Percentiles rank a stretch among this genome's conserved stretches.
Conservation (phyloP, 306 rosid species). For the Cucurbita moschata region DNA sequence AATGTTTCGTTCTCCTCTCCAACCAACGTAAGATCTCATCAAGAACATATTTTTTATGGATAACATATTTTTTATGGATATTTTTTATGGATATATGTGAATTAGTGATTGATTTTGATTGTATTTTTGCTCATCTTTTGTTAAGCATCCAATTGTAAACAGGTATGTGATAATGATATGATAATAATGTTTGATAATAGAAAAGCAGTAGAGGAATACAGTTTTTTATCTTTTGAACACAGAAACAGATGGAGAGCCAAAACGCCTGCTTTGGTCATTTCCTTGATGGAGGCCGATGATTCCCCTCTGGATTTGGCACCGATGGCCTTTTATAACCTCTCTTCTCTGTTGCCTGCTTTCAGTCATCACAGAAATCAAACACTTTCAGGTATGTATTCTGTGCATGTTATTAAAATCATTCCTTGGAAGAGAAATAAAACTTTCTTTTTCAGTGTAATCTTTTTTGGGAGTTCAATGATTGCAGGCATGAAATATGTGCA, state of each 20-base stretch:
- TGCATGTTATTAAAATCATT: neutral
- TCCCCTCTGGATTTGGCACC: slow-evolving; percentile 74
- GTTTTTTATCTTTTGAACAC: neutral
- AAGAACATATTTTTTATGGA: too few species aligned
- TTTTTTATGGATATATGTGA: too few species aligned
- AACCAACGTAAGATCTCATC: too few species aligned
- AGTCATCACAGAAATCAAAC: neutral
- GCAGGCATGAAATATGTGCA: too few species aligned
- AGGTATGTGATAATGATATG: neutral
- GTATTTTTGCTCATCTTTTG: neutral
- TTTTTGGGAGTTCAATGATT: too few species aligned
- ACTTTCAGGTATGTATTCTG: neutral
- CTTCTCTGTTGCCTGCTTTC: slow-evolving; percentile 36
- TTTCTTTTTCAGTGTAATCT: too few species aligned
- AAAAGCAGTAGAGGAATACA: neutral
- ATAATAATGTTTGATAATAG: neutral
- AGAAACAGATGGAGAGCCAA: neutral
- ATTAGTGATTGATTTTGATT: too few species aligned
- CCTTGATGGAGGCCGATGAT: slow-evolving; percentile 53
- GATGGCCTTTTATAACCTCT: slow-evolving; percentile 46
- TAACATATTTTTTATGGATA: too few species aligned
- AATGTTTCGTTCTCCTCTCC: too few species aligned
- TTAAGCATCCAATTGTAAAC: neutral
- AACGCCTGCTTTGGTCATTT: slow-evolving; percentile 10
- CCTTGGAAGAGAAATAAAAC: too few species aligned